phyloP scores from a whole-genome alignment of 768 basidiomycete genomes.

The Mycena belliarum region DNA sequence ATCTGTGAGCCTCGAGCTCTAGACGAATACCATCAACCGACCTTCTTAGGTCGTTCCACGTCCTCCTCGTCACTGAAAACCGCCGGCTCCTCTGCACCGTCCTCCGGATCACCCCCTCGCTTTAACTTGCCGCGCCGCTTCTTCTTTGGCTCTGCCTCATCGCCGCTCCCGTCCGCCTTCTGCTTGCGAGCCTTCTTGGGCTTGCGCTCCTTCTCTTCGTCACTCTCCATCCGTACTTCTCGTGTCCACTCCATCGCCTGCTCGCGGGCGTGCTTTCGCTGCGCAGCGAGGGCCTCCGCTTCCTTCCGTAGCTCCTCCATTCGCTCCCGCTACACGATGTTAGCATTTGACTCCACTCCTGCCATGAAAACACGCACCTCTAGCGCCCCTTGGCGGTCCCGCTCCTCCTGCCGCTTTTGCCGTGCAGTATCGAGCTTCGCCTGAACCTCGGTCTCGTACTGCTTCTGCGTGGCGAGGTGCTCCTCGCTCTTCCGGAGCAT shows the following conservation, averaged over 20 bases:
- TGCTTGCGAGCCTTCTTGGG: constrained; percentile 56
- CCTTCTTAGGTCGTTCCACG: constrained; percentile 71
- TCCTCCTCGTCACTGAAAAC: constrained; percentile 76
- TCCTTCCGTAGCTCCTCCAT: constrained; percentile 66
- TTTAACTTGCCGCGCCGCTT: constrained; percentile 70
- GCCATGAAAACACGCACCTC: constrained; percentile 51
- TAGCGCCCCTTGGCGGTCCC: constrained; percentile 57
- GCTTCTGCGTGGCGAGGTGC: constrained; percentile 70
- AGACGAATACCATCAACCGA: constrained; percentile 27
- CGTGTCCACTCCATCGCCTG: constrained; percentile 79
- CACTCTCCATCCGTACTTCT: constrained; percentile 67
- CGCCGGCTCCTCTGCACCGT: constrained; percentile 64
- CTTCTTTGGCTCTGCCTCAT: constrained; percentile 70
- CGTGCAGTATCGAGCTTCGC: constrained; percentile 78
- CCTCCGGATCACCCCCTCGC: constrained; percentile 49
- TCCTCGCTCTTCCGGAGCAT: constrained; percentile 82
- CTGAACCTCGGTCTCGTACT: constrained; percentile 69
- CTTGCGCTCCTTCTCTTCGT: constrained; percentile 77
- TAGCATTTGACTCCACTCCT: constrained; percentile 7
- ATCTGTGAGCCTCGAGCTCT: not conserved
- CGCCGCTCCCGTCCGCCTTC: constrained; percentile 52
- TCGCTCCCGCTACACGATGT: constrained; percentile 49
- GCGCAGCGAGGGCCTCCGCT: constrained; percentile 78
- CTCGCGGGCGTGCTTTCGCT: constrained; percentile 73
- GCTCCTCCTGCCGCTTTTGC: constrained; percentile 78